Evolutionary conservation across 2,329 filamentous ascomycete species (phyloP).

Genomic region (Sporothrix curviconia): DNA sequence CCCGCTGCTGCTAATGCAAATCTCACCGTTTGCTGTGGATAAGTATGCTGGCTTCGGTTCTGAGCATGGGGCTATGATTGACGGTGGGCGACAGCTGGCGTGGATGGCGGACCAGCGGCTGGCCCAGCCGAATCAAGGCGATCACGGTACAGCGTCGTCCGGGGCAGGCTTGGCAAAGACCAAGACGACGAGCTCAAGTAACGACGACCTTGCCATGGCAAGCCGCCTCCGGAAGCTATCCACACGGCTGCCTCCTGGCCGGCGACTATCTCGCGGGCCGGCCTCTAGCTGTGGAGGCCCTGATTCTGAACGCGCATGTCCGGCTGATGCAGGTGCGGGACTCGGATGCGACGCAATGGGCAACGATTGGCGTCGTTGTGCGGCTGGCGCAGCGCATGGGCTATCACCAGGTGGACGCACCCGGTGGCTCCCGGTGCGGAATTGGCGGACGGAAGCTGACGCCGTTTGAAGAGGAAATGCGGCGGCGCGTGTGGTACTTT

Average conservation of each 20-base stretch:
- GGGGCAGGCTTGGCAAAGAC: no score
- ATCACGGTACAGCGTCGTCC: background rate
- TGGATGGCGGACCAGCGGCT: conserved; percentile 14
- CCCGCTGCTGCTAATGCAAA: conserved; percentile 26
- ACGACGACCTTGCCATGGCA: conserved; percentile 11
- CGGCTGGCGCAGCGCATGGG: conserved; percentile 46
- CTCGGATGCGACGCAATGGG: conserved; percentile 40
- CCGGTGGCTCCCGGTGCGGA: background rate
- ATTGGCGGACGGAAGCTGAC: conserved; percentile 24
- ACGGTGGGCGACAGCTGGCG: conserved; percentile 24
- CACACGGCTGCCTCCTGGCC: conserved; percentile 40
- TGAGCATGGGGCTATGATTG: conserved; percentile 32
- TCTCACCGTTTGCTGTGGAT: conserved; percentile 42
- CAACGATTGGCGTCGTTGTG: conserved; percentile 39
- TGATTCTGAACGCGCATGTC: conserved; percentile 39
- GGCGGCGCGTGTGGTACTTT: conserved; percentile 43
- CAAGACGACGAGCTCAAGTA: conserved; percentile 26
- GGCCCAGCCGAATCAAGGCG: background rate
- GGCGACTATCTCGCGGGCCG: conserved; percentile 41
- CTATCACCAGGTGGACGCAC: conserved; percentile 37
- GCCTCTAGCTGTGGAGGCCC: conserved; percentile 42
- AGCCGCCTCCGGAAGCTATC: conserved; percentile 27
- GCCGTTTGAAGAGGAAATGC: conserved; percentile 46
- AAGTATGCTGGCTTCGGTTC: conserved; percentile 43
- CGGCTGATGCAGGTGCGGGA: conserved; percentile 37